Evolutionary conservation across 2,329 filamentous ascomycete species (phyloP).

Genomic region (Cladorrhinum sp.): DNA sequence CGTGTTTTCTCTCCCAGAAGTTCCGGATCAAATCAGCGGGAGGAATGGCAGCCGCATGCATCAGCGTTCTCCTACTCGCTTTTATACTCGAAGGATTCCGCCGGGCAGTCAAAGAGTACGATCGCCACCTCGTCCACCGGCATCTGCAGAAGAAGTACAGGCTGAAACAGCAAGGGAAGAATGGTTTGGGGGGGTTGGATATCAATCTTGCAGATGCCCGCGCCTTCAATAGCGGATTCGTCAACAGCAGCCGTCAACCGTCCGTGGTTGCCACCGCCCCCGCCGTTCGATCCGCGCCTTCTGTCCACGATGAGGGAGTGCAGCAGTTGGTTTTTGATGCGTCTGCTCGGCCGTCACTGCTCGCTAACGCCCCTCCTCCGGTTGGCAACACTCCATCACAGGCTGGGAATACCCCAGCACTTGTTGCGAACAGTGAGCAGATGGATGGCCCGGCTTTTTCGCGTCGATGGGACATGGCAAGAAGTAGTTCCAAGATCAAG

Average conservation of each 20-base stretch:
- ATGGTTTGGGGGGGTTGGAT: not conserved
- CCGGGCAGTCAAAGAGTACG: not conserved
- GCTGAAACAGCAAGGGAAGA: not conserved
- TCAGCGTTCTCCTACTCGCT: slow-evolving; percentile 1
- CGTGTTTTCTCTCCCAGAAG: not conserved
- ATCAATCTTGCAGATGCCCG: not conserved
- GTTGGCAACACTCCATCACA: too few relatives aligned
- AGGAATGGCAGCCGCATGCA: not conserved
- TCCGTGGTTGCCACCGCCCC: too few relatives aligned
- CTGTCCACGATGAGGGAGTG: too few relatives aligned
- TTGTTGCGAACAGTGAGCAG: not conserved
- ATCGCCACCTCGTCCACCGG: not conserved
- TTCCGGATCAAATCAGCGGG: not conserved
- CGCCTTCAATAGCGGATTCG: not conserved
- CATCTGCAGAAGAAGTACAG: not conserved
- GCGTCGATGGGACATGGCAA: not conserved
- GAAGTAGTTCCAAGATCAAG: not conserved
- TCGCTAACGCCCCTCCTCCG: too few relatives aligned
- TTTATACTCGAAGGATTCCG: slow-evolving; percentile 1
- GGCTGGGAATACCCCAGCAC: too few relatives aligned
- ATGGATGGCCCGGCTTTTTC: not conserved
- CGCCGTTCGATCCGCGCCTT: too few relatives aligned
- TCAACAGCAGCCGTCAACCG: not conserved
- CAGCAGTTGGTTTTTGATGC: too few relatives aligned
- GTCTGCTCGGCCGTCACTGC: not conserved